These are phyloP conservation scores for Coriolopsis trogii DNA, from an alignment of 1,284 basidiomycete species.

Conservation along the genomic window DNA sequence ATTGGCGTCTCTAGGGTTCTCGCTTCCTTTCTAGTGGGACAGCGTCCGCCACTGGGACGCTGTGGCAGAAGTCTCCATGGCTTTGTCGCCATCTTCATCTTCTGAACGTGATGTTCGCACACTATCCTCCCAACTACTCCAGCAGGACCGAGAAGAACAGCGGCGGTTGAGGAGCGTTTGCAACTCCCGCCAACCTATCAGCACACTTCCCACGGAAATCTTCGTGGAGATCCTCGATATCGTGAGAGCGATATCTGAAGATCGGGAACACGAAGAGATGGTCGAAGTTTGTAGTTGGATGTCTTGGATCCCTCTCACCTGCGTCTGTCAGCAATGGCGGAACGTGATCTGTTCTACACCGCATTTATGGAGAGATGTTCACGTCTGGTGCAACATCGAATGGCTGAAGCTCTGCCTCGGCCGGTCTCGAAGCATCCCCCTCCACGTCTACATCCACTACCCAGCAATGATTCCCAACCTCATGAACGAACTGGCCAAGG, in stretches of 20 bases:
- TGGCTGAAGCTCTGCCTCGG: neutral
- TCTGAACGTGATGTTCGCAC: too few species aligned
- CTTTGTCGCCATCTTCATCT: too few species aligned
- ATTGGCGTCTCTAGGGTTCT: too few species aligned
- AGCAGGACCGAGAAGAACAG: too few species aligned
- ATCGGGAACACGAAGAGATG: neutral
- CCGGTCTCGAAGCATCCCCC: neutral
- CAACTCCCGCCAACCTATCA: too few species aligned
- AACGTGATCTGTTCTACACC: neutral
- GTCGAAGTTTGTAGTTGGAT: neutral
- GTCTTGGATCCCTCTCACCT: neutral
- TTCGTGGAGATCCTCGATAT: neutral
- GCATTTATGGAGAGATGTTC: neutral
- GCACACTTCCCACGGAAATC: too few species aligned
- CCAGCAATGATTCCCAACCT: neutral
- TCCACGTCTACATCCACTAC: neutral
- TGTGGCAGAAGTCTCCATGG: too few species aligned
- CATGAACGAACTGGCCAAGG: neutral
- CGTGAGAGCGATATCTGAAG: neutral
- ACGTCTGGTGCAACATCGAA: neutral
- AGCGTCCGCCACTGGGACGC: too few species aligned
- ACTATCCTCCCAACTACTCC: too few species aligned
- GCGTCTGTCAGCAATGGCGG: neutral
- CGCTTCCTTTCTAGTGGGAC: too few species aligned
- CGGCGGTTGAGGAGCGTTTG: too few species aligned